Base-by-base conservation (phyloP, 2,329 filamentous ascomycete species). In the Clonostachys byssicola region DNA sequence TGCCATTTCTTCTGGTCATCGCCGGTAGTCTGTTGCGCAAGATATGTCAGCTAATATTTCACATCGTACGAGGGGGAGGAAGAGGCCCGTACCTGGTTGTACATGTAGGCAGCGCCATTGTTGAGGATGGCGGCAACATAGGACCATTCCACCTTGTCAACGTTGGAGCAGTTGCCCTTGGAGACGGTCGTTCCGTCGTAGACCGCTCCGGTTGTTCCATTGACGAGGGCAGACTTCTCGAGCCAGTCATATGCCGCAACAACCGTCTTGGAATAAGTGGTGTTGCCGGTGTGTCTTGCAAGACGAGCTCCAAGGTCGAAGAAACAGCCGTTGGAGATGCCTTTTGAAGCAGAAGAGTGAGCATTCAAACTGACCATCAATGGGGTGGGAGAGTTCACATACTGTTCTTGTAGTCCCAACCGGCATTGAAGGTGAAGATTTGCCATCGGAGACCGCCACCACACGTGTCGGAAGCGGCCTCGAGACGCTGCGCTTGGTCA, bases 381-480 rank as follows among this genome's bases (percentile, higher is more conserved):
- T 17, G 36, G 23, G 23, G 23, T 30, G 23, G 23, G 3, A 30
- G 3, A 4, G 23, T 30, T 9, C 5, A 39, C 36, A n/a, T 39
- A 39, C 36, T 71, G 64, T 85, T 85, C 63, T 85, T 94, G 73
- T 92, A 91, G 58, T 84, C 75, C 63, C 88, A 92, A 34, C 88
- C 89, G 41, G 73, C 77, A 61, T 92, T 90, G 55, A 85, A 83
- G 6, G 77, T 72, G 53, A 83, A 89, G 50, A 92, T 87, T 68
- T 92, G 88, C 86, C 86, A 90, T 55, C 86, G 76, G 51, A 92
- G 64, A 18, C 88, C 88, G 41, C 75, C 77, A 49, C 80, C 81
- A 16, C 72, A 74, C 0, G 65, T 65, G 1, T 70, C 64, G 8
- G 73, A 73, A 57, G 88, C 82, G 8, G 36, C 36, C 2, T 39